phyloP scores from a whole-genome alignment of 1,284 basidiomycete species.

The Rhizoctonia solani region DNA sequence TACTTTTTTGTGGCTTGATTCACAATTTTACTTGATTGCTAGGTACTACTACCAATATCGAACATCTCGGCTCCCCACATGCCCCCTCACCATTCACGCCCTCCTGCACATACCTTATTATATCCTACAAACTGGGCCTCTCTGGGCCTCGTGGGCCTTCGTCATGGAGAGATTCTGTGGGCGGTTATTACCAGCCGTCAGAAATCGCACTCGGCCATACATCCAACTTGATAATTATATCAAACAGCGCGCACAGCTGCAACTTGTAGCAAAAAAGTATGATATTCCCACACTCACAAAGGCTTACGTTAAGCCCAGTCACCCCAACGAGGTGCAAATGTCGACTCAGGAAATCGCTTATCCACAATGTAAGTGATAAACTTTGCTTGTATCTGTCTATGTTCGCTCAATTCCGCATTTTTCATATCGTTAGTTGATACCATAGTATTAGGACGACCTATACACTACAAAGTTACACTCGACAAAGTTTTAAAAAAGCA shows the following conservation, averaged over 20 bases:
- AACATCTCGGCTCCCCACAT: background rate
- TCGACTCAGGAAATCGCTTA: background rate
- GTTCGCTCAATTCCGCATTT: no score
- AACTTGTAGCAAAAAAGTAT: background rate
- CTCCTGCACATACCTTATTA: constrained; percentile 6
- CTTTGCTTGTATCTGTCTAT: no score
- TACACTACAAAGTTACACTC: no score
- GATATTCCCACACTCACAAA: background rate
- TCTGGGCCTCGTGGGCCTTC: background rate
- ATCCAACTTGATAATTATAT: constrained; percentile 11
- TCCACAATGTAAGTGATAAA: no score
- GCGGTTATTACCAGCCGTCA: background rate
- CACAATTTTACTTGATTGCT: background rate
- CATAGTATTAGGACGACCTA: no score
- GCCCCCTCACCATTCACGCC: constrained; percentile 6
- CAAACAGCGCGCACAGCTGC: constrained; percentile 8
- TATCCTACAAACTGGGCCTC: background rate
- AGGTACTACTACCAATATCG: constrained; percentile 18
- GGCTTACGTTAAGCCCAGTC: background rate
- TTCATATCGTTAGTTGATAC: no score
- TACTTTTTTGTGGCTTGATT: no score
- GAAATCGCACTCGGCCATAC: constrained; percentile 11
- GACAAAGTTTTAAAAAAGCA: no score
- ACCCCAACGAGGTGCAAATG: background rate
- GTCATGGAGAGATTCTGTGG: constrained; percentile 5